phyloP scores from a whole-genome alignment of 495 filamentous ascomycete species.

The Penicillium longicatenatum region DNA sequence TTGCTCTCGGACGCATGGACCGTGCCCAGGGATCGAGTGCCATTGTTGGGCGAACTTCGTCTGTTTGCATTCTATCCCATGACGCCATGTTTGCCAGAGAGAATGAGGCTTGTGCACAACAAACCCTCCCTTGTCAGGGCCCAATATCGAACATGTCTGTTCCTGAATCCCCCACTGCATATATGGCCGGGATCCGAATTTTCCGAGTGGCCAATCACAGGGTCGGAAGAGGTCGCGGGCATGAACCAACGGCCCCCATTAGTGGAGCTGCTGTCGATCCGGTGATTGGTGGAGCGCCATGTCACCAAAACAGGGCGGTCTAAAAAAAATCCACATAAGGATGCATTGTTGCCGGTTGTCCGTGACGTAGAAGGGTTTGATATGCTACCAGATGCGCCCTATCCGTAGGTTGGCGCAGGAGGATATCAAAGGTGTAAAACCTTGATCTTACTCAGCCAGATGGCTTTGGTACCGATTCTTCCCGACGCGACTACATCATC shows the following conservation, averaged over 20 bases:
- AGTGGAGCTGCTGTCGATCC: neutral
- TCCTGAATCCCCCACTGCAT: too few relatives aligned
- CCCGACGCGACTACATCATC: neutral
- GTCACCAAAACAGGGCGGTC: neutral
- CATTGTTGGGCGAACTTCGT: too few relatives aligned
- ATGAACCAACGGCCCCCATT: neutral
- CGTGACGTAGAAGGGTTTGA: neutral
- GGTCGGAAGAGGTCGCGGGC: neutral
- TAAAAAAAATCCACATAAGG: neutral
- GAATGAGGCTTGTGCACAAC: too few relatives aligned
- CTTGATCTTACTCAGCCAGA: neutral
- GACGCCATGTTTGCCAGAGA: neutral
- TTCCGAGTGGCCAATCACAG: neutral
- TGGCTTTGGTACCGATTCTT: neutral
- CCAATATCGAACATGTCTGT: too few relatives aligned
- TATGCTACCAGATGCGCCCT: neutral
- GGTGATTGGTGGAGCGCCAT: neutral
- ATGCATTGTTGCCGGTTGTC: neutral
- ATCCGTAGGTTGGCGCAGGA: neutral
- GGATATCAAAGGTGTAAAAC: neutral
- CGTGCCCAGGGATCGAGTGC: too few relatives aligned
- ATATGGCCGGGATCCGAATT: too few relatives aligned
- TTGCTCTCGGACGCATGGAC: too few relatives aligned
- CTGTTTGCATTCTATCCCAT: too few relatives aligned
- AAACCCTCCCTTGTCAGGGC: too few relatives aligned